These are phyloP conservation scores for Russula earlei DNA, from an alignment of 768 basidiomycete genomes.

Conservation along the genomic window DNA sequence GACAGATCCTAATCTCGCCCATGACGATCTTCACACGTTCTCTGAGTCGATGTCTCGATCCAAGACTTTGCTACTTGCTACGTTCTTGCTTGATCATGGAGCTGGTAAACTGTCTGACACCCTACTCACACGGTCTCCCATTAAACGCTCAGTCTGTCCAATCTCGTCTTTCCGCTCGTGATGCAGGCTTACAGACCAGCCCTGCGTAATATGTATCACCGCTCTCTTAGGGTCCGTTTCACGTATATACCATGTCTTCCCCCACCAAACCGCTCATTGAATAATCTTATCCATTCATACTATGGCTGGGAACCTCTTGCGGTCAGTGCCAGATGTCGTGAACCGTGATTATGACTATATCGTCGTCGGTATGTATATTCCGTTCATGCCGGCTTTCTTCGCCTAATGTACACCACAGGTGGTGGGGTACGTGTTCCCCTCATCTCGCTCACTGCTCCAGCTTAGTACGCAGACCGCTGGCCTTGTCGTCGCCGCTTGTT, in stretches of 20 bases:
- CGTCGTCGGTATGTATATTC: background rate
- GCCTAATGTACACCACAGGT: background rate
- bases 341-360: background rate
- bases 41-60: too few relatives aligned
- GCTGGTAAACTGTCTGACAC: too few relatives aligned
- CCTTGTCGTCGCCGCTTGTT: constrained; percentile 20
- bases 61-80: too few relatives aligned
- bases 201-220: background rate
- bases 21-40: too few relatives aligned
- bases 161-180: too few relatives aligned
- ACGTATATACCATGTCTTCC: background rate
- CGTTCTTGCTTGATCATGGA: too few relatives aligned
- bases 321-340: background rate
- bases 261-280: background rate
- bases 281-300: background rate
- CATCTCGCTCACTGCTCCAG: too few relatives aligned
- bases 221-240: background rate
- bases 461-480: background rate
- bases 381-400: background rate
- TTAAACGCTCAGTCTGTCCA: background rate
- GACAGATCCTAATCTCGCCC: too few relatives aligned
- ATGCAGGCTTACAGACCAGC: too few relatives aligned
- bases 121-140: background rate
- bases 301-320: constrained; percentile 5
- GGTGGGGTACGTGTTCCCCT: background rate